These are phyloP conservation scores for Aquanectria penicillioides DNA, from an alignment of 2,329 filamentous ascomycete genomes.

Conservation along the genomic window DNA sequence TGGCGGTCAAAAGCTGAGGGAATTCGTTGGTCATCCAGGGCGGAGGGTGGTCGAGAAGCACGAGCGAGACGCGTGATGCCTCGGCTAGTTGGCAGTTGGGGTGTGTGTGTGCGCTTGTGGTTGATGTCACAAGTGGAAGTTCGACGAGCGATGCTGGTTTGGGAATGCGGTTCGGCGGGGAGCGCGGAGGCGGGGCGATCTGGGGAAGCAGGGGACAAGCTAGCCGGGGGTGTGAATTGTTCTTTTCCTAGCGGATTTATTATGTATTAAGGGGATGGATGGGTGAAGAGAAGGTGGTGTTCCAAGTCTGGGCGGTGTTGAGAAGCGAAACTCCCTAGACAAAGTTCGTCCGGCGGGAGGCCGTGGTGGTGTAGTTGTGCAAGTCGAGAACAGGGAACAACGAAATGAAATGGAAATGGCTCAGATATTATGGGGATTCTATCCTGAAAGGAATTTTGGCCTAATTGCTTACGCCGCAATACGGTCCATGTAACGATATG, in stretches of 20 bases:
- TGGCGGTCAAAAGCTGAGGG: background rate
- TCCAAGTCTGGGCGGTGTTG: constrained; percentile 11
- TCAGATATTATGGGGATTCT: too few relatives aligned
- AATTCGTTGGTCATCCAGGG: background rate
- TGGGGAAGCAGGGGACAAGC: constrained; percentile 25
- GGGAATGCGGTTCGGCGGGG: constrained; percentile 16
- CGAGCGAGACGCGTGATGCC: background rate
- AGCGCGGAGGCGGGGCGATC: constrained; percentile 4
- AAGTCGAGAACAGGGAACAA: too few relatives aligned
- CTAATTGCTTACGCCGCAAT: too few relatives aligned
- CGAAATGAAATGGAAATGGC: too few relatives aligned
- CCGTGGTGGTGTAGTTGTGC: too few relatives aligned
- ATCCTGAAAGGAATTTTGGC: too few relatives aligned
- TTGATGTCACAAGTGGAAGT: background rate
- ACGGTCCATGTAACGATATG: too few relatives aligned
- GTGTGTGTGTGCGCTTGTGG: too few relatives aligned
- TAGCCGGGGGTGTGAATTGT: background rate
- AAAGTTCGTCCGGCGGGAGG: too few relatives aligned
- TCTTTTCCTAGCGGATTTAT: background rate
- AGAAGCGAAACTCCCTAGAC: too few relatives aligned
- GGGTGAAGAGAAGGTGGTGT: background rate
- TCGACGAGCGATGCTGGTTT: background rate
- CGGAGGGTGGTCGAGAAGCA: background rate
- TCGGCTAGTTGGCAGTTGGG: background rate
- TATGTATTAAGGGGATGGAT: too few relatives aligned